Evolutionary conservation across 768 basidiomycete species (phyloP).

Genomic region (Kwoniella europaea): DNA sequence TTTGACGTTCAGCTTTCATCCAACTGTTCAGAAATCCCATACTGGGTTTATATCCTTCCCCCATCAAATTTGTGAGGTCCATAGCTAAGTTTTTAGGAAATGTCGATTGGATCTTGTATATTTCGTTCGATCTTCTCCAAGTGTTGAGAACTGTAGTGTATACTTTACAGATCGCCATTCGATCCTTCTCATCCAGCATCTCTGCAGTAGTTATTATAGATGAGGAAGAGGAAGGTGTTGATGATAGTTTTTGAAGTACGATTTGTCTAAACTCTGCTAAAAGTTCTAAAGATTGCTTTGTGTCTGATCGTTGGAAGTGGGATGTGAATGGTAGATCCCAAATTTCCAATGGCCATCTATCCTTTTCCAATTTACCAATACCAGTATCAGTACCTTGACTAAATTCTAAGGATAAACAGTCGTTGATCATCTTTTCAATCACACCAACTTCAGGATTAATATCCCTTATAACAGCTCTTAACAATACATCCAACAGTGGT

Average conservation of each 20-base stretch:
- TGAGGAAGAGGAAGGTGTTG: background rate
- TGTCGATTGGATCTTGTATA: background rate
- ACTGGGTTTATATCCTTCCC: slow-evolving; percentile 4
- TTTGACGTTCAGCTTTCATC: slow-evolving; percentile 37
- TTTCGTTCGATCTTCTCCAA: slow-evolving; percentile 4
- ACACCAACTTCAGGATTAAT: slow-evolving; percentile 16
- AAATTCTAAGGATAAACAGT: slow-evolving; percentile 19
- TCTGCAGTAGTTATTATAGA: background rate
- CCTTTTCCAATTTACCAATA: background rate
- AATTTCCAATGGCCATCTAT: slow-evolving; percentile 35
- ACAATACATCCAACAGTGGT: slow-evolving; percentile 28
- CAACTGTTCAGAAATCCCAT: slow-evolving; percentile 38
- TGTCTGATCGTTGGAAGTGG: slow-evolving; percentile 18
- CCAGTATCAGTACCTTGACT: background rate
- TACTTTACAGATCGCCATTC: slow-evolving; percentile 8
- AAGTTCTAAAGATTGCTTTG: slow-evolving; percentile 21
- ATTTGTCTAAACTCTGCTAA: slow-evolving; percentile 23
- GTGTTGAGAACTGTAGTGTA: slow-evolving; percentile 20
- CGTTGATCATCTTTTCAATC: slow-evolving; percentile 34
- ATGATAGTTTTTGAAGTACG: slow-evolving; percentile 8
- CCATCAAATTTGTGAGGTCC: slow-evolving; percentile 12
- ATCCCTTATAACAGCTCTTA: slow-evolving; percentile 21
- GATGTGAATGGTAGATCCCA: slow-evolving; percentile 36
- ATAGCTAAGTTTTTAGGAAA: slow-evolving; percentile 14
- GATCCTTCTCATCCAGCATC: background rate